Percentiles rank a stretch among this genome's conserved stretches.
These are phyloP conservation scores for Ceratobasidium theobromae DNA, from an alignment of 1,284 basidiomycete species.

Conservation along the genomic window DNA sequence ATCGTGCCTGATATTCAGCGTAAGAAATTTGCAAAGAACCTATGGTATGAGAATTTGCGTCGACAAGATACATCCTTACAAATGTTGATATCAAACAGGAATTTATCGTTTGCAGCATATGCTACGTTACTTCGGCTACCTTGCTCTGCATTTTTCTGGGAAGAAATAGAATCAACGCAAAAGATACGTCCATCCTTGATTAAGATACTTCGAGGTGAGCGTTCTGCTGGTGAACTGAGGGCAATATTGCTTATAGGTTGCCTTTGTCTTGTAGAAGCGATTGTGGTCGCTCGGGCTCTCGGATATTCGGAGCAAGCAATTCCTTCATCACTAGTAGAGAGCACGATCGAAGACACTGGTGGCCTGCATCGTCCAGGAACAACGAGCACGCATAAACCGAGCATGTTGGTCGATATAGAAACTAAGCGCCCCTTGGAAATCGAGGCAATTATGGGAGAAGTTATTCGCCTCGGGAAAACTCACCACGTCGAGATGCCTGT, in stretches of 20 bases:
- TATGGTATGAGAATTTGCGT: too few species aligned
- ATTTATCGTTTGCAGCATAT: conserved; percentile 56
- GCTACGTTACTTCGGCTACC: conserved; percentile 56
- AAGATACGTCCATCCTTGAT: conserved; percentile 39
- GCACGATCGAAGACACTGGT: conserved; percentile 48
- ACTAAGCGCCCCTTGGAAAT: conserved; percentile 61
- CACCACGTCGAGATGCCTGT: conserved; percentile 55
- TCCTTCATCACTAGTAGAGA: conserved; percentile 48
- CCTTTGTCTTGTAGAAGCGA: conserved; percentile 51
- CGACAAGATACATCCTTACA: too few species aligned
- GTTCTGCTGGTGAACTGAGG: conserved; percentile 45
- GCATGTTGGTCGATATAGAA: conserved; percentile 63
- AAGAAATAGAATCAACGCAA: neutral
- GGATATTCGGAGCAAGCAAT: conserved; percentile 44
- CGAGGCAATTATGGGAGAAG: conserved; percentile 63
- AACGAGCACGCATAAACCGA: conserved; percentile 53
- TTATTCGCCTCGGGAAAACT: conserved; percentile 55
- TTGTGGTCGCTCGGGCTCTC: conserved; percentile 49
- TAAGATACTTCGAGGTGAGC: conserved; percentile 45
- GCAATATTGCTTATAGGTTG: conserved; percentile 50
- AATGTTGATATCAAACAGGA: too few species aligned
- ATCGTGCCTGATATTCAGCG: conserved; percentile 62
- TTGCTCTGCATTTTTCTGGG: conserved; percentile 53
- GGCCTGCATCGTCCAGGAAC: conserved; percentile 44
- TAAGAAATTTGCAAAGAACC: conserved; percentile 62